Conservation (phyloP, 78 protist genomes). For the Dictyostelium brefeldianum region DNA sequence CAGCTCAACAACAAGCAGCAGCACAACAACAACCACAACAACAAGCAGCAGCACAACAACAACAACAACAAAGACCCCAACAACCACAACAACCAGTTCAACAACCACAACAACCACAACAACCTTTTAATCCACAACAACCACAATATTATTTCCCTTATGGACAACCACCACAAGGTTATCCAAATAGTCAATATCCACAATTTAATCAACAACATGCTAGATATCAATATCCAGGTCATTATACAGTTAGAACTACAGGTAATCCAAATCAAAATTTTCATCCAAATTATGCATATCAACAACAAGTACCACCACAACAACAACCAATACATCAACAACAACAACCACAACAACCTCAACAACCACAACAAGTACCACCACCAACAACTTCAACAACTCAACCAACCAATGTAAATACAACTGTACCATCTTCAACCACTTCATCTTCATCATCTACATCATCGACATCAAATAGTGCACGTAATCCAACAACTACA, state of each 20-base stretch:
- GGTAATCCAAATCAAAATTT: not conserved
- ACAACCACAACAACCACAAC: conserved; percentile 24
- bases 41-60: conserved; percentile 3
- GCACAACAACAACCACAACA: not conserved
- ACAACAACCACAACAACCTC: not conserved
- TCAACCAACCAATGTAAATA: not conserved
- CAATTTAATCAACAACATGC: conserved; percentile 42
- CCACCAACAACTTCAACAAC: not conserved
- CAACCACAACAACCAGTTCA: conserved; percentile 6
- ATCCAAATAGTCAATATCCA: not conserved
- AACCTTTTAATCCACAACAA: not conserved
- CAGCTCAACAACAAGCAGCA: not conserved
- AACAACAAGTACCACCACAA: not conserved
- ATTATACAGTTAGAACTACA: not conserved
- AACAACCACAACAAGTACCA: not conserved
- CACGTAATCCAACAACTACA: not conserved
- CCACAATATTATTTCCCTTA: conserved; percentile 6
- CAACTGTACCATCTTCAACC: not conserved
- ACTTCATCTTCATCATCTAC: not conserved
- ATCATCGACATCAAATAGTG: not conserved
- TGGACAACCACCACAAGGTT: not conserved
- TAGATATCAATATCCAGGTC: conserved; percentile 38
- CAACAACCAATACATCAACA: not conserved
- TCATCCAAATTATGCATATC: not conserved
- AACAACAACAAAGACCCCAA: not conserved